Conservation (phyloP, 208 protist genomes). For the Trypanosoma platydactyli region DNA sequence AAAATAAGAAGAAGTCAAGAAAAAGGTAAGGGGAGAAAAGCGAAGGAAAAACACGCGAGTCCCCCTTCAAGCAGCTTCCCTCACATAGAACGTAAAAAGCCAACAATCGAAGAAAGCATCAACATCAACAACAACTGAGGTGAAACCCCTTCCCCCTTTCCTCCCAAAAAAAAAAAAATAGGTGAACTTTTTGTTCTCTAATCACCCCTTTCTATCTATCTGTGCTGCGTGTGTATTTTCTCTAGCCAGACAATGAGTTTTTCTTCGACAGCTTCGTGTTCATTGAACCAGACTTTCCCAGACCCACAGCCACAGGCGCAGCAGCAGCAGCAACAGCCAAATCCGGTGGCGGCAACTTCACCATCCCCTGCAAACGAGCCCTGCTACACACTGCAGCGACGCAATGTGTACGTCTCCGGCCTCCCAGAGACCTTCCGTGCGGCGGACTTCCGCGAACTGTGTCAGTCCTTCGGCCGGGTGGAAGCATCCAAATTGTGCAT, state of each 20-base stretch:
- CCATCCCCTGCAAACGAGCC: background rate
- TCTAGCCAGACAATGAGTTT: conserved; percentile 3
- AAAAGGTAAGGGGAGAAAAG: no score
- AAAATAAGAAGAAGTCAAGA: no score
- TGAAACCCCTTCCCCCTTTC: no score
- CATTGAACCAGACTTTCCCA: background rate
- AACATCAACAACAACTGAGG: no score
- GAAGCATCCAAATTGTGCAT: conserved; percentile 70
- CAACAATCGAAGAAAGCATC: no score
- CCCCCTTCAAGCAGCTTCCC: background rate
- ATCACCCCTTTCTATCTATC: conserved; percentile 6
- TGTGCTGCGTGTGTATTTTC: conserved; percentile 10
- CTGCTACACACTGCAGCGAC: conserved; percentile 44
- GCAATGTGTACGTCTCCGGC: conserved; percentile 79
- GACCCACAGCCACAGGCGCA: conserved; percentile 5
- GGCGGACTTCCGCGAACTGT: conserved; percentile 59
- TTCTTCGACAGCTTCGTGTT: background rate
- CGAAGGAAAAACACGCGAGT: no score
- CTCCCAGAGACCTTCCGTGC: conserved; percentile 46
- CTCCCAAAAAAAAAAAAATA: no score
- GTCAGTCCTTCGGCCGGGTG: conserved; percentile 58
- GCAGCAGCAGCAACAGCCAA: conserved; percentile 2
- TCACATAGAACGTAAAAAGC: conserved; percentile 19
- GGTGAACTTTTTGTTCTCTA: conserved; percentile 27
- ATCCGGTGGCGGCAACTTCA: background rate